Conservation (phyloP, 2,329 filamentous ascomycete genomes). For the Trichothecium roseum region DNA sequence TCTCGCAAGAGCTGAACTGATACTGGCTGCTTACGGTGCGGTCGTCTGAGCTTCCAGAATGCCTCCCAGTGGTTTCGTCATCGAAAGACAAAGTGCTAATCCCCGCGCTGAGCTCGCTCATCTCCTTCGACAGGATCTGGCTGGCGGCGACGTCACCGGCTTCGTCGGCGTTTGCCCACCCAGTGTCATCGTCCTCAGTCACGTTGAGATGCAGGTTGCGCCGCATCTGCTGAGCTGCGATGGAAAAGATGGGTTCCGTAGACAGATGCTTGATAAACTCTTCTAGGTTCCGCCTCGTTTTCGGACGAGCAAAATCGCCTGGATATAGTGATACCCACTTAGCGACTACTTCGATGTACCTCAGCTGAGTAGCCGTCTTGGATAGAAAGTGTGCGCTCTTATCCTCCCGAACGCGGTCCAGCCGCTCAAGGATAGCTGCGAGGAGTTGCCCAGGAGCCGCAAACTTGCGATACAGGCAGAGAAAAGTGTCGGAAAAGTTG, state of each 20-base stretch:
- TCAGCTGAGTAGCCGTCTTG: slow-evolving; percentile 70
- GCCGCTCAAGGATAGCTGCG: slow-evolving; percentile 63
- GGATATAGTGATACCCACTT: slow-evolving; percentile 88
- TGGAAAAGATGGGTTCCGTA: slow-evolving; percentile 69
- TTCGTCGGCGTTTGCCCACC: slow-evolving; percentile 80
- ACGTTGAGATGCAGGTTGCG: slow-evolving; percentile 63
- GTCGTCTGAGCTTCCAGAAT: slow-evolving; percentile 37
- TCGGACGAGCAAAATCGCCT: slow-evolving; percentile 77
- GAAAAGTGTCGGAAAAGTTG: slow-evolving; percentile 81
- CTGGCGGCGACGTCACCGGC: slow-evolving; percentile 21
- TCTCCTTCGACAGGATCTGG: slow-evolving; percentile 25
- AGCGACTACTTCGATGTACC: slow-evolving; percentile 73
- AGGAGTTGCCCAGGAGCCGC: slow-evolving; percentile 72
- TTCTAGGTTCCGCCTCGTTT: slow-evolving; percentile 60
- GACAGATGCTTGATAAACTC: slow-evolving; percentile 69
- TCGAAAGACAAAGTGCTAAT: slow-evolving; percentile 39
- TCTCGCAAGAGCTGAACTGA: slow-evolving; percentile 59
- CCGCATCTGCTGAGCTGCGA: slow-evolving; percentile 77
- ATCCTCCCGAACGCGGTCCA: slow-evolving; percentile 61
- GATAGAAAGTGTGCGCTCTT: slow-evolving; percentile 59
- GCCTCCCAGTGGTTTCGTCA: slow-evolving; percentile 30
- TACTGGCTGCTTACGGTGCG: slow-evolving; percentile 31
- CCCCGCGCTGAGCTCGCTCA: slow-evolving; percentile 27
- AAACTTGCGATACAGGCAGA: slow-evolving; percentile 92
- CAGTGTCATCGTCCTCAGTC: slow-evolving; percentile 79